These are phyloP conservation scores for Pelagophyceae sp. DNA, from an alignment of 352 stramenopile genomes.

Conservation along the genomic window DNA sequence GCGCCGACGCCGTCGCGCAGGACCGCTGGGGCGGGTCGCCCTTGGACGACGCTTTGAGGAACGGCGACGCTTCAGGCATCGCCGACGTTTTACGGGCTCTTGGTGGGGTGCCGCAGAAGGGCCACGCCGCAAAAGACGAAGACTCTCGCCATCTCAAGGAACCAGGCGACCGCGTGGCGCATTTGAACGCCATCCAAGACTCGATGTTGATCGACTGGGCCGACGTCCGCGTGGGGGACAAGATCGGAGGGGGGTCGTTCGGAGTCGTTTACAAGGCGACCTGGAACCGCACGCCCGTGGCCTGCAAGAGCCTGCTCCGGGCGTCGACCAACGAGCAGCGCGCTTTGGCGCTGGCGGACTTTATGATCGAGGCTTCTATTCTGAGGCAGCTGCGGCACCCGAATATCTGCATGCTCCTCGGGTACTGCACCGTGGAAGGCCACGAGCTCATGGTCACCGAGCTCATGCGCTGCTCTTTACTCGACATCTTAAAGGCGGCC, in stretches of 20 bases:
- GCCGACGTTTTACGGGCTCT: no score
- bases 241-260: constrained; percentile 60
- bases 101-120: no score
- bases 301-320: constrained; percentile 64
- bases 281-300: constrained; percentile 87
- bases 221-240: constrained; percentile 25
- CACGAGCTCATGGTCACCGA: constrained; percentile 55
- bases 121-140: no score
- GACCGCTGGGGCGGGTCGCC: constrained; percentile 47
- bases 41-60: constrained; percentile 37
- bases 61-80: no score
- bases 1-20: constrained; percentile 37
- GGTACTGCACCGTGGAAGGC: constrained; percentile 47
- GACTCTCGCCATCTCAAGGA: no score
- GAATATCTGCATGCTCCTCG: constrained; percentile 53
- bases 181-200: no score
- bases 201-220: not conserved
- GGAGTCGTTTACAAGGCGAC: constrained; percentile 84
- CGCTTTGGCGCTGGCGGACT: constrained; percentile 41
- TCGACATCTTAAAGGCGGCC: constrained; percentile 49
- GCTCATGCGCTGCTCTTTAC: constrained; percentile 52
- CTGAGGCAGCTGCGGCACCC: constrained; percentile 49
- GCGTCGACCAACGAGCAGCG: not conserved
- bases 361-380: constrained; percentile 48
- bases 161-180: no score